Conservation (phyloP, 495 filamentous ascomycete genomes). For the Schizothecium vesticola region DNA sequence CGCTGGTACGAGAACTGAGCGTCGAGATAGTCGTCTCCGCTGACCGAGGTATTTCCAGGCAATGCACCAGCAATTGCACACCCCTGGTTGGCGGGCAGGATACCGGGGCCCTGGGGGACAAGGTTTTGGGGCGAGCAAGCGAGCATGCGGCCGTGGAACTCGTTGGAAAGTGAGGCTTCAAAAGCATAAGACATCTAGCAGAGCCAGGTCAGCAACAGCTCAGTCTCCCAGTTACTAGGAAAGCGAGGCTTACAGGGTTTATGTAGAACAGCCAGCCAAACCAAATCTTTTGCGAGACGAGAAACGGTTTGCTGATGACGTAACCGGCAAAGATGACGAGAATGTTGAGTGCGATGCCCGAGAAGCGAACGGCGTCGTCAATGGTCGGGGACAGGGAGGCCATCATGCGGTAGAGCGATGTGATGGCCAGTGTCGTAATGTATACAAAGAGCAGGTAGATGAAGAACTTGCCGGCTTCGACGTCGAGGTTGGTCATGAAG, state of each 20-base stretch:
- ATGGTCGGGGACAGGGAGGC: conserved; percentile 59
- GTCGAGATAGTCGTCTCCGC: conserved; percentile 56
- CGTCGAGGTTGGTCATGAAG: conserved; percentile 65
- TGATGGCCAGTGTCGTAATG: conserved; percentile 52
- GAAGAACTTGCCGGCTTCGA: conserved; percentile 77
- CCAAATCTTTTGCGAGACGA: conserved; percentile 58
- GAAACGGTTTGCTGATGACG: conserved; percentile 60
- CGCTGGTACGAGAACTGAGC: conserved; percentile 55
- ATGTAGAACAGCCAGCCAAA: conserved; percentile 72
- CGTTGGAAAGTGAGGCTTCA: conserved; percentile 62
- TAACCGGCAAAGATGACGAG: conserved; percentile 75
- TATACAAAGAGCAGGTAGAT: conserved; percentile 62
- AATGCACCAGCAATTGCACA: conserved; percentile 55
- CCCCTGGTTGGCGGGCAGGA: conserved; percentile 47
- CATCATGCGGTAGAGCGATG: conserved; percentile 68
- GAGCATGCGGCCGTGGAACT: conserved; percentile 55
- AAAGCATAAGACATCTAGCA: conserved; percentile 59
- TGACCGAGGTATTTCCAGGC: conserved; percentile 46
- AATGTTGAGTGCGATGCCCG: conserved; percentile 61
- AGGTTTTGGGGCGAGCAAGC: conserved; percentile 45
- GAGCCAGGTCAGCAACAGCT: not conserved
- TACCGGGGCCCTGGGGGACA: conserved; percentile 56
- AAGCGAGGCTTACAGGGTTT: conserved; percentile 47
- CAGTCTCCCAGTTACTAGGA: not conserved
- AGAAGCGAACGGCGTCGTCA: conserved; percentile 49